Conservation (phyloP, 2,329 filamentous ascomycete genomes). For the Biscogniauxia sp. region DNA sequence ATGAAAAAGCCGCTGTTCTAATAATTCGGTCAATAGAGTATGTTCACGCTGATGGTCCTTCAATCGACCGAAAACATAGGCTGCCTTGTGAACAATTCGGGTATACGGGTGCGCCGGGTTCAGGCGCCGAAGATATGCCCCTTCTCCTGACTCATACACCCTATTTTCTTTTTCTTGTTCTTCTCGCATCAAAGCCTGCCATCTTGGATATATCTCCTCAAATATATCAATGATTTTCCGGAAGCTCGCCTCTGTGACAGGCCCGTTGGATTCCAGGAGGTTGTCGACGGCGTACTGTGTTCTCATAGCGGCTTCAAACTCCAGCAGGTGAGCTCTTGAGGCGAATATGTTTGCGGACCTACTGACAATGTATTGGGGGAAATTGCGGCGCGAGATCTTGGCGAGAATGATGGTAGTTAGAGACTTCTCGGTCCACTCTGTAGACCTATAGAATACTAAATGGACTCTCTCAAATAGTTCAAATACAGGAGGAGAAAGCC, state of each 20-base stretch:
- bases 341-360: conserved; percentile 86
- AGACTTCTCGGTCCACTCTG: conserved; percentile 96
- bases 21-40: conserved; percentile 67
- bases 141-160: conserved; percentile 79
- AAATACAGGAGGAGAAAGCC: conserved; percentile 69
- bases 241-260: conserved; percentile 63
- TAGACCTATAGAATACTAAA: conserved; percentile 92
- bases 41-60: conserved; percentile 81
- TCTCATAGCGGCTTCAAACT: conserved; percentile 84
- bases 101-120: conserved; percentile 93
- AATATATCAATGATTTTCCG: conserved; percentile 70
- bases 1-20: conserved; percentile 82
- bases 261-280: conserved; percentile 76
- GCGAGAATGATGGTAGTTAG: conserved; percentile 92
- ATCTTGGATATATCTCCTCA: conserved; percentile 74
- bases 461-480: conserved; percentile 92
- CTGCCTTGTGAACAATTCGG: conserved; percentile 84
- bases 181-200: conserved; percentile 69
- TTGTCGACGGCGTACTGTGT: conserved; percentile 79
- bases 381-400: conserved; percentile 82
- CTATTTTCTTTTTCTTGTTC: conserved; percentile 76
- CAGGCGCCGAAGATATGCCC: conserved; percentile 83
- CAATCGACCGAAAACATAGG: conserved; percentile 73
- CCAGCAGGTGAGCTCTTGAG: conserved; percentile 70
- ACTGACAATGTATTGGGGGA: conserved; percentile 86